Conservation (phyloP, 2,329 filamentous ascomycete genomes). For the Juglanconis sp. region DNA sequence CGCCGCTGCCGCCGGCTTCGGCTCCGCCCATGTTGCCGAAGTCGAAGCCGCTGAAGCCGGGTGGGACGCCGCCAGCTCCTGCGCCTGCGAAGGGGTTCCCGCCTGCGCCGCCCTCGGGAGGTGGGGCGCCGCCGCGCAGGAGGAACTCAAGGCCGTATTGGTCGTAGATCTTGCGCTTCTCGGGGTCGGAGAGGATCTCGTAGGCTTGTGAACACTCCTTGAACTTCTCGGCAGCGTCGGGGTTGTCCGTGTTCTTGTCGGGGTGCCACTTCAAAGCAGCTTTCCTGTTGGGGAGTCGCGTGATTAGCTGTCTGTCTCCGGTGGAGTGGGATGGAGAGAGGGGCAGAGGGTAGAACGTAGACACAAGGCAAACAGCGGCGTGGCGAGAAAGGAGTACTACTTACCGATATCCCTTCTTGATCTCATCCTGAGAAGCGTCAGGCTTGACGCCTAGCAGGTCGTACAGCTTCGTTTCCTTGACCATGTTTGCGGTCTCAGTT, state of each 20-base stretch:
- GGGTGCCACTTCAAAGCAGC: conserved; percentile 88
- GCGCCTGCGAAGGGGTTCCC: conserved; percentile 60
- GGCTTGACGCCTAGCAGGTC: conserved; percentile 78
- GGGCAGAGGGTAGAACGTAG: not conserved
- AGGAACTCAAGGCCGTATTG: conserved; percentile 93
- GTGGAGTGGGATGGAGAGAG: not conserved
- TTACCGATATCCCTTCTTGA: conserved; percentile 93
- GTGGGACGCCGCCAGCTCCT: conserved; percentile 53
- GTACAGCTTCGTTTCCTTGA: conserved; percentile 94
- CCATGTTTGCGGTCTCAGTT: conserved; percentile 57
- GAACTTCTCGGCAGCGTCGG: conserved; percentile 85
- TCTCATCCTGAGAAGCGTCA: conserved; percentile 82
- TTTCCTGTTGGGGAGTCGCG: conserved; percentile 54
- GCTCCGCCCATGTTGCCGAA: conserved; percentile 42
- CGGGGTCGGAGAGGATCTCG: conserved; percentile 94
- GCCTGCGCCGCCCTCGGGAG: conserved; percentile 57
- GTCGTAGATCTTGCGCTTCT: conserved; percentile 95
- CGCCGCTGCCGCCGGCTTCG: conserved; percentile 40
- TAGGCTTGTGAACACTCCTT: conserved; percentile 98
- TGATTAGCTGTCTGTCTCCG: conserved; percentile 32
- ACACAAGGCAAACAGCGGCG: not conserved
- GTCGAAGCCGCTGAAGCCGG: conserved; percentile 52
- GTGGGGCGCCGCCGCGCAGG: conserved; percentile 70
- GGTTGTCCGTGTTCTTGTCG: conserved; percentile 96
- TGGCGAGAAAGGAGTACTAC: conserved; percentile 23